These are phyloP conservation scores for Taiozyma onychis DNA, from an alignment of 1,139 yeast genomes.

Conservation along the genomic window DNA sequence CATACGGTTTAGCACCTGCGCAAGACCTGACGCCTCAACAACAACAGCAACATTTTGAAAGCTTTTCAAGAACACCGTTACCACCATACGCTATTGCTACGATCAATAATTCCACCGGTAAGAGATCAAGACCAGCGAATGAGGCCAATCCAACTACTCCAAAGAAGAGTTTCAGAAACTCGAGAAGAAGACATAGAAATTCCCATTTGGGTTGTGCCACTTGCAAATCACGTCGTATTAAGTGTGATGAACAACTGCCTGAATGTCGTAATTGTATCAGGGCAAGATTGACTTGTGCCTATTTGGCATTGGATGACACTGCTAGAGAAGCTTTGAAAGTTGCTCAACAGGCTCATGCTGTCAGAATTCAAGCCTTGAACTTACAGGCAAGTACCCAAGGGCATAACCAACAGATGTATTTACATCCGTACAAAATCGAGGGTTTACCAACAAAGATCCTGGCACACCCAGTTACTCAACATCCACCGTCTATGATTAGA, in stretches of 20 bases:
- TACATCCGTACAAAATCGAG: conserved; percentile 15
- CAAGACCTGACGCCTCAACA: not conserved
- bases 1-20: not conserved
- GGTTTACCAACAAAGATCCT: conserved; percentile 19
- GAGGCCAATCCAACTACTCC: conserved; percentile 3
- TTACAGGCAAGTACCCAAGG: conserved; percentile 14
- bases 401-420: conserved; percentile 6
- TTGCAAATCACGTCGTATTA: conserved; percentile 60
- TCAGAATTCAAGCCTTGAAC: conserved; percentile 17
- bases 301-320: conserved; percentile 42
- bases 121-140: conserved; percentile 5
- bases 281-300: conserved; percentile 53
- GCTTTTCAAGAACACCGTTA: conserved; percentile 25
- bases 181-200: conserved; percentile 57
- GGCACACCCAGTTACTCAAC: conserved; percentile 6
- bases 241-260: conserved; percentile 63
- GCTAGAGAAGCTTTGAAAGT: conserved; percentile 46
- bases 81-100: conserved; percentile 30
- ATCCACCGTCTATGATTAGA: conserved; percentile 10
- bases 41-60: not conserved
- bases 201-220: conserved; percentile 58
- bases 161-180: conserved; percentile 35
- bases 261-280: conserved; percentile 55
- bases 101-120: conserved; percentile 14
- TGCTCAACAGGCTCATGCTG: conserved; percentile 36